These are phyloP conservation scores for Monilinia fructigena DNA, from an alignment of 2,329 filamentous ascomycete genomes.

Conservation along the genomic window DNA sequence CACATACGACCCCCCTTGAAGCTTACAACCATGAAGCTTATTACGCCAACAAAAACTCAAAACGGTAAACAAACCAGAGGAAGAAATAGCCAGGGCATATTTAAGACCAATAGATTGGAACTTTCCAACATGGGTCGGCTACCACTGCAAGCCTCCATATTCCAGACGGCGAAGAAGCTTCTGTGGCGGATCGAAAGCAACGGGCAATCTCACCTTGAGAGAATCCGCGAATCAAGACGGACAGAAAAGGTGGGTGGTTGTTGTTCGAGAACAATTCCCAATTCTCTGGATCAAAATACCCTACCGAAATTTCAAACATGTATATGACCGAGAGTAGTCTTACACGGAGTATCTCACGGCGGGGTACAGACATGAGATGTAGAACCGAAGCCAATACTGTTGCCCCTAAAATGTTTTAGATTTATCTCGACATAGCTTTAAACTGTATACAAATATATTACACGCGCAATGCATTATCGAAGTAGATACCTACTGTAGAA, in stretches of 20 bases:
- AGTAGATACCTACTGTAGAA: background rate
- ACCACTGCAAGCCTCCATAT: background rate
- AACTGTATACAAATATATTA: background rate
- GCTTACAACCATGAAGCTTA: background rate
- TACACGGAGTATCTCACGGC: background rate
- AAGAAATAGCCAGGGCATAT: background rate
- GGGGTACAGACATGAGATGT: background rate
- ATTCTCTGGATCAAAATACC: background rate
- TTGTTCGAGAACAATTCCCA: background rate
- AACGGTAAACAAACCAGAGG: slow-evolving; percentile 6
- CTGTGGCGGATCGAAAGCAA: background rate
- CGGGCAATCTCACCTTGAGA: background rate
- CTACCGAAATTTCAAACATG: slow-evolving; percentile 1
- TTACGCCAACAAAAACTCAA: slow-evolving; percentile 1
- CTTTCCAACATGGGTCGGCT: background rate
- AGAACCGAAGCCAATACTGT: background rate
- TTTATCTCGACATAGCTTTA: background rate
- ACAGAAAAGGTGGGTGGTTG: too few relatives aligned
- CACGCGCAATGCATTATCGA: background rate
- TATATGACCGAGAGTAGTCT: background rate
- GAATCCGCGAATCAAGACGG: background rate
- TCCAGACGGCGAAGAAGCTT: background rate
- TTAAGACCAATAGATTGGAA: background rate
- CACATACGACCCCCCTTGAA: background rate
- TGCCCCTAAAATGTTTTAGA: background rate